phyloP scores from a whole-genome alignment of 2,329 filamentous ascomycete genomes.

The Aspergillus unguis region DNA sequence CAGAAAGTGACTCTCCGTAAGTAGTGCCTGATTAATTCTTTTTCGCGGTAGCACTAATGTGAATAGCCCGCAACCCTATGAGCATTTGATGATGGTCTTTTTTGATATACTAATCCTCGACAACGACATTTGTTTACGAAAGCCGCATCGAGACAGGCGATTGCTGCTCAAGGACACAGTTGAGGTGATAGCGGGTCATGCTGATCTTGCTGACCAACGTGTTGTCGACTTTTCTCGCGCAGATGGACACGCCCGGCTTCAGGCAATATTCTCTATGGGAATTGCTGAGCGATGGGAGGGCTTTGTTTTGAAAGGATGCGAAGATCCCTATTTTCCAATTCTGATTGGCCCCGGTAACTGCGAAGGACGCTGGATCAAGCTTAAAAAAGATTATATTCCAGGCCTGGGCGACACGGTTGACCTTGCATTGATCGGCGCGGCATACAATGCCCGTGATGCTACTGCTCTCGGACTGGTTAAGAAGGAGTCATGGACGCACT shows the following conservation, averaged over 20 bases:
- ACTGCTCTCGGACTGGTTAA: slow-evolving; percentile 50
- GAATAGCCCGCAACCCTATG: slow-evolving; percentile 46
- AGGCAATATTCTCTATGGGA: slow-evolving; percentile 63
- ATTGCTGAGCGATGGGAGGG: slow-evolving; percentile 71
- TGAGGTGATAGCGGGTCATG: slow-evolving; percentile 56
- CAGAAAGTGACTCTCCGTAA: slow-evolving; percentile 65
- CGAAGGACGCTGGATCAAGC: slow-evolving; percentile 64
- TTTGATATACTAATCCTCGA: slow-evolving; percentile 60
- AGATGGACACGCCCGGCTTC: slow-evolving; percentile 54
- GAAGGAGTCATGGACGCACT: slow-evolving; percentile 70
- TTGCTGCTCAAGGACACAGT: slow-evolving; percentile 58
- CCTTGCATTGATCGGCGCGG: slow-evolving; percentile 73
- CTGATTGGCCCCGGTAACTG: slow-evolving; percentile 36
- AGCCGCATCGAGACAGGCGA: slow-evolving; percentile 41
- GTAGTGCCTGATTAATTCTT: slow-evolving; percentile 22
- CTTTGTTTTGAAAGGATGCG: slow-evolving; percentile 70
- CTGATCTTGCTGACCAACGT: slow-evolving; percentile 64
- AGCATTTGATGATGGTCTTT: slow-evolving; percentile 60
- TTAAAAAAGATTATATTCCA: slow-evolving; percentile 82
- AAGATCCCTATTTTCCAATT: slow-evolving; percentile 70
- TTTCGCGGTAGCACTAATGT: slow-evolving; percentile 15
- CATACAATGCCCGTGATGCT: slow-evolving; percentile 64
- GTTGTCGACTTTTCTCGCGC: slow-evolving; percentile 62
- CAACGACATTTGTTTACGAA: slow-evolving; percentile 50
- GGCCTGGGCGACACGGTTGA: slow-evolving; percentile 79